These are phyloP conservation scores for Aspergillus sp. DNA, from an alignment of 2,329 filamentous ascomycete genomes.

Conservation along the genomic window DNA sequence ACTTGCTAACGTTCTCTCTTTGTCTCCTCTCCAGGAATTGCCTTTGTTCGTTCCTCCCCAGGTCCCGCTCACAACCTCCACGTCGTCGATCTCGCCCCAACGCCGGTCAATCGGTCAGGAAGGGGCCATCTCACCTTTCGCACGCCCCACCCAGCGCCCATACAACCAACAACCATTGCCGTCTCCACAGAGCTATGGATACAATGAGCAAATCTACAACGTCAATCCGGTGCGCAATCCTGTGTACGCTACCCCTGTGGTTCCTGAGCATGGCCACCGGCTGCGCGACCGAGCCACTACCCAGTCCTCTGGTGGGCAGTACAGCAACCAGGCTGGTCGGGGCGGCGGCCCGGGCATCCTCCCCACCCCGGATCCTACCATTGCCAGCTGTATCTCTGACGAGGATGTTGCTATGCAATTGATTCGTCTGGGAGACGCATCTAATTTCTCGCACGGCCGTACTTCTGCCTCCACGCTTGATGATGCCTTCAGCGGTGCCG, in stretches of 20 bases:
- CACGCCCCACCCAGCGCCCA: slow-evolving; percentile 73
- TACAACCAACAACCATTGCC: slow-evolving; percentile 77
- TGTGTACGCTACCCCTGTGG: slow-evolving; percentile 64
- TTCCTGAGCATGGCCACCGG: slow-evolving; percentile 61
- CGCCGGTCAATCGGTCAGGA: slow-evolving; percentile 75
- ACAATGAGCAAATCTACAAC: slow-evolving; percentile 48
- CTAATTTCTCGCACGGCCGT: slow-evolving; percentile 88
- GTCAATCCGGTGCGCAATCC: slow-evolving; percentile 33
- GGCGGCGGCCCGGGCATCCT: slow-evolving; percentile 61
- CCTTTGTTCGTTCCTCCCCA: slow-evolving; percentile 92
- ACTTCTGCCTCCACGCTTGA: slow-evolving; percentile 92
- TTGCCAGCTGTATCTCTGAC: slow-evolving; percentile 94
- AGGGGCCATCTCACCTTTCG: slow-evolving; percentile 68
- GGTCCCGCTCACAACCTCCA: slow-evolving; percentile 92
- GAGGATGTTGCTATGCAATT: slow-evolving; percentile 97
- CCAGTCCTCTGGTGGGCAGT: slow-evolving; percentile 44
- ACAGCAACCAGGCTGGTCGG: slow-evolving; percentile 42
- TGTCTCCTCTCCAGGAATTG: slow-evolving; percentile 67
- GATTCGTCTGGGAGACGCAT: slow-evolving; percentile 92
- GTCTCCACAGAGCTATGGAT: slow-evolving; percentile 77
- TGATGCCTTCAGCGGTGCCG: slow-evolving; percentile 87
- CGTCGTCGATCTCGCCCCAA: slow-evolving; percentile 92
- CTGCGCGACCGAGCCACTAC: slow-evolving; percentile 65
- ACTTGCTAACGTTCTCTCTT: slow-evolving; percentile 15
- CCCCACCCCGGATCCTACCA: slow-evolving; percentile 94